Evolutionary conservation across 768 basidiomycete species (phyloP).

Genomic region (Amanita phalloides): DNA sequence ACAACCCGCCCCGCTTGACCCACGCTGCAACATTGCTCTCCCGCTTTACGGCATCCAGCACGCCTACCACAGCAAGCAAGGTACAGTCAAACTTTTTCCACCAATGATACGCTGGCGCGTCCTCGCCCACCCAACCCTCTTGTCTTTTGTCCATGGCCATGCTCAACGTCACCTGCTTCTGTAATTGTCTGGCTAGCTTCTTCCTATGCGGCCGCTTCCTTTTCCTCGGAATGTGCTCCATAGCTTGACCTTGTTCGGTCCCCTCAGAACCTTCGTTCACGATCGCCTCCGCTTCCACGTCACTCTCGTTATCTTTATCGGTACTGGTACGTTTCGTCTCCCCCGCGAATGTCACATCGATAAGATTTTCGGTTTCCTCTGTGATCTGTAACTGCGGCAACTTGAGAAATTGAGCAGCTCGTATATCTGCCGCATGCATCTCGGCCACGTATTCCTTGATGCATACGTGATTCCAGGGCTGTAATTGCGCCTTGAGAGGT

Average conservation of each 20-base stretch:
- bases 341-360: not conserved
- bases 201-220: conserved; percentile 8
- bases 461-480: conserved; percentile 78
- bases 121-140: not conserved
- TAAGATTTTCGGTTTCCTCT: not conserved
- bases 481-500: conserved; percentile 45
- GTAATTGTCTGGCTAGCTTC: not conserved
- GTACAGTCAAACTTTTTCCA: conserved; percentile 34
- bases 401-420: not conserved
- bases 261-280: not conserved
- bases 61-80: conserved; percentile 55
- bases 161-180: not conserved
- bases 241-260: not conserved
- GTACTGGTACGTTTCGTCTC: not conserved
- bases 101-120: not conserved
- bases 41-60: conserved; percentile 46
- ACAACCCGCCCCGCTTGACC: conserved; percentile 47
- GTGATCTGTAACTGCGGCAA: not conserved
- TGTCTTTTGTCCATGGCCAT: not conserved
- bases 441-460: conserved; percentile 53
- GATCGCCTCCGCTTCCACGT: not conserved
- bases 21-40: conserved; percentile 61
- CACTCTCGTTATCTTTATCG: not conserved
- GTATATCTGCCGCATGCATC: conserved; percentile 24
- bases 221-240: conserved; percentile 11